These are phyloP conservation scores for Carex myosuroides DNA, from an alignment of 176 grass and related monocot species.

Conservation along the genomic window DNA sequence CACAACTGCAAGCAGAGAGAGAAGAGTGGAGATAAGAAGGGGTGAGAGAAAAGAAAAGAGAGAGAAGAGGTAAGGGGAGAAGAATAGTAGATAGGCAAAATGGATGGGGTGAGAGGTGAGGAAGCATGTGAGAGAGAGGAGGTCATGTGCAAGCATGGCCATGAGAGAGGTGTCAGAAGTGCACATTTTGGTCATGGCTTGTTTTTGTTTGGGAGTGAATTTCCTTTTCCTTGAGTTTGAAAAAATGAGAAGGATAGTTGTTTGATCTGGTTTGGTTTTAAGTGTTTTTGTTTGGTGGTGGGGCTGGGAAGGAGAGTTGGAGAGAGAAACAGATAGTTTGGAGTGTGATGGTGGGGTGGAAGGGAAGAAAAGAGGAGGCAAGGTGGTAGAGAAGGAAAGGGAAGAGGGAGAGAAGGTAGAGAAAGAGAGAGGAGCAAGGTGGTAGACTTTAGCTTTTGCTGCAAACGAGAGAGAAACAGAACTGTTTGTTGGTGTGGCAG, in stretches of 20 bases:
- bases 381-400: slow-evolving; percentile 1
- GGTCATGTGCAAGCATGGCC: slow-evolving; percentile 35
- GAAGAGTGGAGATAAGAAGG: slow-evolving; percentile 62
- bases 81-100: slow-evolving; percentile 67
- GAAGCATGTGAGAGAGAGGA: slow-evolving; percentile 40
- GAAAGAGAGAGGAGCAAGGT: neutral
- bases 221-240: neutral
- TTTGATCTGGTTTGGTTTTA: slow-evolving; percentile 20
- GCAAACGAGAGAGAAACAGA: neutral
- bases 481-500: neutral
- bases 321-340: slow-evolving; percentile 8
- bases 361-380: slow-evolving; percentile 5
- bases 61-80: slow-evolving; percentile 42
- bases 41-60: slow-evolving; percentile 57
- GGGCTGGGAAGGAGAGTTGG: neutral
- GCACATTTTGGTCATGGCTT: neutral
- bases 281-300: slow-evolving; percentile 19
- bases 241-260: neutral
- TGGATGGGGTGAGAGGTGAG: slow-evolving; percentile 59
- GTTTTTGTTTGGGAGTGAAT: slow-evolving; percentile 22
- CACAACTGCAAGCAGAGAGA: slow-evolving; percentile 47
- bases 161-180: slow-evolving; percentile 11
- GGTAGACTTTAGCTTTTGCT: slow-evolving; percentile 2
- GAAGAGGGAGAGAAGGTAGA: neutral
- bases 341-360: slow-evolving; percentile 1